Conservation (phyloP, 176 grass and related monocot genomes). For the Rhynchospora breviuscula region DNA sequence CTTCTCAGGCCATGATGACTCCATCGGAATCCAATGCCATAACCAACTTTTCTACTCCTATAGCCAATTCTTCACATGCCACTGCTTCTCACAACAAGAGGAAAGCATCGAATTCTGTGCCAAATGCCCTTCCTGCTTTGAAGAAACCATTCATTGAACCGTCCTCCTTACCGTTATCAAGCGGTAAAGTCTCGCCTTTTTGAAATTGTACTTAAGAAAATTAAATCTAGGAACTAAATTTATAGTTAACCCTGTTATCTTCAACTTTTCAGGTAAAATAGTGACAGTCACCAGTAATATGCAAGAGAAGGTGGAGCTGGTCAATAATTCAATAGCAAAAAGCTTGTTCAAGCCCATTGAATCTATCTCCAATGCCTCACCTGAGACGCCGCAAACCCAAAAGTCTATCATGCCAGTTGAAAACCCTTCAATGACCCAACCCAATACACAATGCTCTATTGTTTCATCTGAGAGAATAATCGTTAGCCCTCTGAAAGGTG, state of each 20-base stretch:
- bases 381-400: constrained; percentile 35
- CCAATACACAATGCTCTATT: constrained; percentile 53
- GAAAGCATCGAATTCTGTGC: constrained; percentile 46
- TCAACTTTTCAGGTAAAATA: constrained; percentile 35
- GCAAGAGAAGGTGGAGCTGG: constrained; percentile 20
- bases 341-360: constrained; percentile 45
- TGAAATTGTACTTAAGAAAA: background rate
- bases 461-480: constrained; percentile 80
- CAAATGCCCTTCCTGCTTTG: constrained; percentile 29
- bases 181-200: constrained; percentile 25
- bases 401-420: background rate
- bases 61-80: constrained; percentile 21
- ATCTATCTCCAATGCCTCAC: constrained; percentile 35
- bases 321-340: constrained; percentile 44
- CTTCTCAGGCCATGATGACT: background rate
- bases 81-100: constrained; percentile 35
- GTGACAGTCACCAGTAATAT: background rate
- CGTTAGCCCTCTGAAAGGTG: constrained; percentile 74
- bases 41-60: constrained; percentile 23
- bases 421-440: constrained; percentile 7
- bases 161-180: background rate
- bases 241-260: background rate
- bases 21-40: background rate
- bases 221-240: background rate
- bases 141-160: constrained; percentile 36